phyloP scores from a whole-genome alignment of 768 basidiomycete species.

The Chalciporus pseudorubinellus region DNA sequence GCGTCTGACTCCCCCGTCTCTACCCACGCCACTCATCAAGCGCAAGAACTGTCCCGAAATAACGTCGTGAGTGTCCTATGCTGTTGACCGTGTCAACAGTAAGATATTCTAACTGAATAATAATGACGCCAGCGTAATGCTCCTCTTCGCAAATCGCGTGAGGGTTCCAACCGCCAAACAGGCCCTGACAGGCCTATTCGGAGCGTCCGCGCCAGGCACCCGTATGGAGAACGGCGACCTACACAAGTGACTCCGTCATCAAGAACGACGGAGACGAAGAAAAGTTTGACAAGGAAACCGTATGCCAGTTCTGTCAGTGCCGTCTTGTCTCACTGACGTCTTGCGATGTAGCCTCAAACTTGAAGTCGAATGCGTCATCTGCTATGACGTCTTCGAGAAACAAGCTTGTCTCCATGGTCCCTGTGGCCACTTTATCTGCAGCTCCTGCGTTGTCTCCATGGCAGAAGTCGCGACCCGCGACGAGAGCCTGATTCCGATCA shows the following conservation, averaged over 20 bases:
- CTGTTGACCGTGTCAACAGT: neutral
- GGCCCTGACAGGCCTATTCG: neutral
- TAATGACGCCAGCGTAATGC: neutral
- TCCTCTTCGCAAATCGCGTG: neutral
- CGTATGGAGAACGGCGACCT: neutral
- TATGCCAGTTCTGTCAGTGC: too few relatives aligned
- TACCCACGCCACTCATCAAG: neutral
- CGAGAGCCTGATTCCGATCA: neutral
- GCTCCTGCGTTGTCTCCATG: neutral
- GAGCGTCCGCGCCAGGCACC: neutral
- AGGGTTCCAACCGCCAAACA: neutral
- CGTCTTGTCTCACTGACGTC: neutral
- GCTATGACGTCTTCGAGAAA: neutral
- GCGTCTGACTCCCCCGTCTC: neutral
- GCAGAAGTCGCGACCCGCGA: neutral
- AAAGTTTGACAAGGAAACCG: neutral
- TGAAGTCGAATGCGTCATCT: neutral
- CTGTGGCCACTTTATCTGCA: neutral
- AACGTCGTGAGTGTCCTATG: neutral
- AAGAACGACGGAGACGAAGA: neutral
- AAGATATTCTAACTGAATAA: neutral
- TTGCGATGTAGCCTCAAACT: too few relatives aligned
- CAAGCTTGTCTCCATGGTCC: neutral
- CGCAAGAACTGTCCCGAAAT: neutral
- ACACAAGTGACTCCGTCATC: neutral